These are phyloP conservation scores for Tolypocladium endophyticum DNA, from an alignment of 2,329 filamentous ascomycete genomes.

Conservation along the genomic window DNA sequence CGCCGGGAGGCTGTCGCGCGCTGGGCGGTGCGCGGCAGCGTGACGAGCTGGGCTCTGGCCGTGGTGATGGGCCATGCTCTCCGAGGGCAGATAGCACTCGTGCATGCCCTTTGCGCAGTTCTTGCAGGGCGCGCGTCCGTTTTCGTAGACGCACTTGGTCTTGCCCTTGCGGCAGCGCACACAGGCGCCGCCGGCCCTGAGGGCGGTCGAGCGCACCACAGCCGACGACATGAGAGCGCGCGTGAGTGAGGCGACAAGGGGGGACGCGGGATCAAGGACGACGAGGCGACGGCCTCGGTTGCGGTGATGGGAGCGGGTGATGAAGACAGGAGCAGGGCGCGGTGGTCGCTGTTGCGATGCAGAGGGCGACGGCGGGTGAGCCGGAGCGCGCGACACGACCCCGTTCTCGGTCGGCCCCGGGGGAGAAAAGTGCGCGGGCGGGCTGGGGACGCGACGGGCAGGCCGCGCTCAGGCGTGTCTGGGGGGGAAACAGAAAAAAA, in stretches of 20 bases:
- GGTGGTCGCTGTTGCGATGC: neutral
- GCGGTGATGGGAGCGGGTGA: neutral
- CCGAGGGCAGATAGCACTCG: slow-evolving; percentile 51
- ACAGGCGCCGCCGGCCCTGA: slow-evolving; percentile 49
- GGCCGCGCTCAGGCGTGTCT: neutral
- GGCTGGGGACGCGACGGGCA: neutral
- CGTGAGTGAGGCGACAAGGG: neutral
- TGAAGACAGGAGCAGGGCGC: too few species aligned
- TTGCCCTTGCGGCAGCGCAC: slow-evolving; percentile 55
- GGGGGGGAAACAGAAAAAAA: neutral
- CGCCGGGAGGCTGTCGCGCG: slow-evolving; percentile 43
- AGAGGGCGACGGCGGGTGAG: neutral
- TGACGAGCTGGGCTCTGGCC: slow-evolving; percentile 46
- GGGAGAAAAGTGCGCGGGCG: slow-evolving; percentile 2
- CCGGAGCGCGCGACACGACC: slow-evolving; percentile 7
- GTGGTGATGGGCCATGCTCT: slow-evolving; percentile 48
- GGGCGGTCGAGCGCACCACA: slow-evolving; percentile 46
- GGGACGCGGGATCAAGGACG: neutral
- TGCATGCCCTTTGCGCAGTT: slow-evolving; percentile 56
- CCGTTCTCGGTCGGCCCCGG: slow-evolving; percentile 6
- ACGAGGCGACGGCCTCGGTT: neutral
- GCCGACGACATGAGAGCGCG: slow-evolving; percentile 30
- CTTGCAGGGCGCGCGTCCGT: slow-evolving; percentile 50
- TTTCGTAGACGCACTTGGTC: slow-evolving; percentile 54
- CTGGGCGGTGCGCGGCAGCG: slow-evolving; percentile 34